Percentiles rank a stretch among this genome's conserved stretches.
These are phyloP conservation scores for Sugiyamaella sp. DNA, from an alignment of 1,139 yeast species.

Conservation along the genomic window DNA sequence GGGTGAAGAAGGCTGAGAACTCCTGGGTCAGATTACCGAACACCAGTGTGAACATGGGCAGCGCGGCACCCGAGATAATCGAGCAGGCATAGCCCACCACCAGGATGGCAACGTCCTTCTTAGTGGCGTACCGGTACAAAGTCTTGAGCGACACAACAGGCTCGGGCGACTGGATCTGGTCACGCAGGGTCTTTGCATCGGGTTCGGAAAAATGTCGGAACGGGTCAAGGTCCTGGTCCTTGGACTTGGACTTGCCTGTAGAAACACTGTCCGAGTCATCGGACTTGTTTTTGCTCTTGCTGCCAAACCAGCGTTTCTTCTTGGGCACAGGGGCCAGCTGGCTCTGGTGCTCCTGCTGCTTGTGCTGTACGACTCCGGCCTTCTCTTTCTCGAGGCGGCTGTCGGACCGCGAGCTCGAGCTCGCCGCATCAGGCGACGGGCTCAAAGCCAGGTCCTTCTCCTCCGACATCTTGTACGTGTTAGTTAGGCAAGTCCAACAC, in stretches of 20 bases:
- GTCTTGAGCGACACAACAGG: constrained; percentile 38
- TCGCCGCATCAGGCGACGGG: neutral
- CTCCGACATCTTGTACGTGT: neutral
- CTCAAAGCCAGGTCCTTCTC: neutral
- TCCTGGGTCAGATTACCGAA: constrained; percentile 46
- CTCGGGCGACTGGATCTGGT: constrained; percentile 38
- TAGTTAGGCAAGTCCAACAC: too few species aligned
- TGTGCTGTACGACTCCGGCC: neutral
- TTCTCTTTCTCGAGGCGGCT: neutral
- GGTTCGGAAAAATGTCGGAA: constrained; percentile 37
- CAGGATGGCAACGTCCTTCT: constrained; percentile 37
- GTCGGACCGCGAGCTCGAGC: neutral
- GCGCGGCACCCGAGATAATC: constrained; percentile 44
- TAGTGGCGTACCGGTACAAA: constrained; percentile 44
- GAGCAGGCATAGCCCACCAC: constrained; percentile 40
- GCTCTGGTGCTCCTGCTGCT: constrained; percentile 1
- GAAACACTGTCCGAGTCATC: neutral
- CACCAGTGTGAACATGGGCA: constrained; percentile 47
- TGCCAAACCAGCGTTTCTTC: constrained; percentile 8
- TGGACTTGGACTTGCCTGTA: neutral
- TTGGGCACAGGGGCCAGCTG: too few species aligned
- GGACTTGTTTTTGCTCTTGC: constrained; percentile 2
- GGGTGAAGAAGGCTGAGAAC: constrained; percentile 42
- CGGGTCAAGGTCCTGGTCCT: constrained; percentile 15
- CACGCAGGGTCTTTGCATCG: constrained; percentile 41